A percentile compares a stretch with the other conserved stretches of the same genome.
phyloP scores from a whole-genome alignment of 164 flowering plant species.

The Aristolochia californica region DNA sequence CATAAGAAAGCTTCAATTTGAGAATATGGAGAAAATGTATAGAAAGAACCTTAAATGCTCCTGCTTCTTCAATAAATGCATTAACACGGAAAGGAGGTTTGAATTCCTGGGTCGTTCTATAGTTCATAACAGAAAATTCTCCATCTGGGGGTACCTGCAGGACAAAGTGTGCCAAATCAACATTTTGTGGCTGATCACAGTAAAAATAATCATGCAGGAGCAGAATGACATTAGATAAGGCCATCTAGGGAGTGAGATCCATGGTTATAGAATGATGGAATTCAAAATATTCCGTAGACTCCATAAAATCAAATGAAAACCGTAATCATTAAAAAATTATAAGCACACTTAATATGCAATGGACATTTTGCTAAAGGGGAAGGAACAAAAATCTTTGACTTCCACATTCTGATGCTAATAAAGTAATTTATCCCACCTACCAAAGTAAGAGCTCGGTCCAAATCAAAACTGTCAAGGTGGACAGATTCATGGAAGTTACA shows the following conservation, averaged over 20 bases:
- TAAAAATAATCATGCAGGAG: too few relatives aligned
- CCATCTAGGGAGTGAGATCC: too few relatives aligned
- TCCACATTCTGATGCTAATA: background rate
- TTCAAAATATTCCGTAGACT: background rate
- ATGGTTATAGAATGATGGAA: background rate
- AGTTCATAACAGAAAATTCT: conserved; percentile 97
- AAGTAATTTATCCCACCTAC: conserved; percentile 30
- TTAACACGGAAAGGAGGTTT: conserved; percentile 88
- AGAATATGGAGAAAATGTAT: conserved; percentile 1
- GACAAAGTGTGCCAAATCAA: background rate
- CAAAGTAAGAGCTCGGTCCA: conserved; percentile 73
- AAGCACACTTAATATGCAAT: background rate
- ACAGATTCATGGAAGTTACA: conserved; percentile 98
- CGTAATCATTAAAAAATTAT: background rate
- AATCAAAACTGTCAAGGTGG: conserved; percentile 85
- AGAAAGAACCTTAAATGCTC: conserved; percentile 54
- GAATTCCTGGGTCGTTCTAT: conserved; percentile 93
- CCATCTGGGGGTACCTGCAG: conserved; percentile 91
- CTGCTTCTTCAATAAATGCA: conserved; percentile 86
- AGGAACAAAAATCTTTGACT: background rate
- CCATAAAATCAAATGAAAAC: background rate
- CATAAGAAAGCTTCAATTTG: too few relatives aligned
- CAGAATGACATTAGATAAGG: too few relatives aligned
- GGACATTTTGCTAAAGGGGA: background rate
- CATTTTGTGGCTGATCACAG: too few relatives aligned